Evolutionary conservation across 1,284 basidiomycete genomes (phyloP).

Genomic region (Pisolithus thermaeus): DNA sequence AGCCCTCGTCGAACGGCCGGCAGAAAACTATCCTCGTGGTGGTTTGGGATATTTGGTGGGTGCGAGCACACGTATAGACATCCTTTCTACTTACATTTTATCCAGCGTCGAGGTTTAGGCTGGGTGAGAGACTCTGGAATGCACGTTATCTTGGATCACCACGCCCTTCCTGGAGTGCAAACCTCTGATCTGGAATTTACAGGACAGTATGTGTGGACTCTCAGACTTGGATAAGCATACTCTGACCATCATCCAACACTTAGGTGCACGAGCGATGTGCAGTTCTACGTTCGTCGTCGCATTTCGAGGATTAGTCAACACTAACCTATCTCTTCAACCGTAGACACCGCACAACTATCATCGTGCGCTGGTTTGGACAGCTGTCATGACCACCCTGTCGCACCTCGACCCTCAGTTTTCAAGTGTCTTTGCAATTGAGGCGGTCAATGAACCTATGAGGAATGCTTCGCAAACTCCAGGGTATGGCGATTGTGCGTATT

Average conservation of each 20-base stretch:
- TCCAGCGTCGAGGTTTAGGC: conserved; percentile 52
- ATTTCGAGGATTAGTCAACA: background rate
- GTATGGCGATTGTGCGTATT: conserved; percentile 55
- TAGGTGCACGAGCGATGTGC: conserved; percentile 59
- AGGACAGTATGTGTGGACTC: conserved; percentile 42
- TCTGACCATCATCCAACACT: conserved; percentile 2
- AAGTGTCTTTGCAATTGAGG: conserved; percentile 66
- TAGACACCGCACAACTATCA: conserved; percentile 67
- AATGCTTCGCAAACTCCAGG: conserved; percentile 58
- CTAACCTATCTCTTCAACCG: background rate
- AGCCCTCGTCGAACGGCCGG: conserved; percentile 52
- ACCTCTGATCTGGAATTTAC: conserved; percentile 56
- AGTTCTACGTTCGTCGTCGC: conserved; percentile 58
- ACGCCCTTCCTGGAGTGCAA: conserved; percentile 71
- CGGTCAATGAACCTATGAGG: conserved; percentile 73
- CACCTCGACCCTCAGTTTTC: conserved; percentile 64
- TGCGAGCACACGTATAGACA: background rate
- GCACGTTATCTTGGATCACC: conserved; percentile 65
- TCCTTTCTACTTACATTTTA: background rate
- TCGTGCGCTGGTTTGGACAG: conserved; percentile 71
- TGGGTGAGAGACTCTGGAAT: conserved; percentile 60
- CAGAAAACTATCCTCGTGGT: conserved; percentile 63
- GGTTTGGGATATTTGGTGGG: conserved; percentile 60
- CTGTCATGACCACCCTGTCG: conserved; percentile 66
- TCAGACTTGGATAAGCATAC: no score